A percentile compares a stretch with the other conserved stretches of the same genome.
Conservation (phyloP, 2,329 filamentous ascomycete species). For the Hypoxylon sp. region DNA sequence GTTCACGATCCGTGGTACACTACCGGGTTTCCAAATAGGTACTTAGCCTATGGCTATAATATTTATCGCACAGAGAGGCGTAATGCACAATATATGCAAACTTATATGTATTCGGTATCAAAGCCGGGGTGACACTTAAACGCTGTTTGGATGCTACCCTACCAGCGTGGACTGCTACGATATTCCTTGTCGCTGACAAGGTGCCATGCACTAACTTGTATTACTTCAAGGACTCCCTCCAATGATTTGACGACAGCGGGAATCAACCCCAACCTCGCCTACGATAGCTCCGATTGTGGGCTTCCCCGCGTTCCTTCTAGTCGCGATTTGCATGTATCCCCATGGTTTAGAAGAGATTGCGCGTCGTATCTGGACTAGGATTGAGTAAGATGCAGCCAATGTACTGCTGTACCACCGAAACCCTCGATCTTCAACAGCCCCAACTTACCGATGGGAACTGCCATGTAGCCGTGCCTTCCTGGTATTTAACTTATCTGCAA, state of each 20-base stretch:
- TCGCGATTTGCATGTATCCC: neutral
- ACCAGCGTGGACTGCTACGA: slow-evolving; percentile 4
- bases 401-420: neutral
- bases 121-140: slow-evolving; percentile 4
- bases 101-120: slow-evolving; percentile 1
- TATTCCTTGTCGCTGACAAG: slow-evolving; percentile 16
- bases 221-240: neutral
- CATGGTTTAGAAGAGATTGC: slow-evolving; percentile 8
- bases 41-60: no score
- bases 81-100: slow-evolving; percentile 8
- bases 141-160: slow-evolving; percentile 13
- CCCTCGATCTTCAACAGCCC: neutral
- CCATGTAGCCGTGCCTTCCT: neutral
- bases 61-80: neutral
- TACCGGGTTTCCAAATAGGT: neutral
- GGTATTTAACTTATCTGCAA: neutral
- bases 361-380: slow-evolving; percentile 6
- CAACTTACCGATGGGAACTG: neutral
- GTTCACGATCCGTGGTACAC: slow-evolving; percentile 4
- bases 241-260: slow-evolving; percentile 15
- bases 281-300: slow-evolving; percentile 20
- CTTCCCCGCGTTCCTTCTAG: slow-evolving; percentile 24
- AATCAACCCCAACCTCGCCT: slow-evolving; percentile 9
- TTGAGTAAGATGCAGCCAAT: neutral
- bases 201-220: slow-evolving; percentile 5